phyloP scores from a whole-genome alignment of 1,284 basidiomycete genomes.

The Leccinum holopus region DNA sequence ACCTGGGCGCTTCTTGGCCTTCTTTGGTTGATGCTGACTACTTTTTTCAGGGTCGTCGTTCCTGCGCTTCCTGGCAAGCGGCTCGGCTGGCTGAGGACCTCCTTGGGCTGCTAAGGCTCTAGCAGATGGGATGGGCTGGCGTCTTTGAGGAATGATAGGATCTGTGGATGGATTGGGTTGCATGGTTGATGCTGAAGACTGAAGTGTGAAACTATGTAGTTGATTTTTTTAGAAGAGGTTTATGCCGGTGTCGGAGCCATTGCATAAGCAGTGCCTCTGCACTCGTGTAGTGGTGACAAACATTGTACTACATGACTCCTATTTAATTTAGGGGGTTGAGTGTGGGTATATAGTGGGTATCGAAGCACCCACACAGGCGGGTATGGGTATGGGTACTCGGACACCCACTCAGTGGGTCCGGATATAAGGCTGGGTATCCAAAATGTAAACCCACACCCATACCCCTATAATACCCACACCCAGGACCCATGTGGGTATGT shows the following conservation, averaged over 20 bases:
- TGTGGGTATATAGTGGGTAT: not conserved
- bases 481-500: constrained; percentile 1
- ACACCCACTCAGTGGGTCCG: not conserved
- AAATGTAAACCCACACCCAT: not conserved
- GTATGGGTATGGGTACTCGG: not conserved
- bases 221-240: not conserved
- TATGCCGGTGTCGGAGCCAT: not conserved
- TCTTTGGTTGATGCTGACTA: not conserved
- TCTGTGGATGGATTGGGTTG: not conserved
- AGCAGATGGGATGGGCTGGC: not conserved
- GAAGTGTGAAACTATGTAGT: not conserved
- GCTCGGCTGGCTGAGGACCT: not conserved
- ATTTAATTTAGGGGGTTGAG: not conserved
- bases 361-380: not conserved
- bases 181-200: not conserved
- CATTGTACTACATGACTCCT: not conserved
- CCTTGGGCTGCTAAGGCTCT: constrained; percentile 1
- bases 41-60: not conserved
- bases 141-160: not conserved
- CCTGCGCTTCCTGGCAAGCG: not conserved
- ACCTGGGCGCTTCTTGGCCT: not conserved
- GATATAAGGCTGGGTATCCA: not conserved
- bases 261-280: not conserved
- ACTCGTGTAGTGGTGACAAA: not conserved
- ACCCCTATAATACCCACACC: not conserved